A percentile compares a stretch with the other conserved stretches of the same genome.
Evolutionary conservation across 805 yeast genomes (phyloP).

Genomic region (Wickerhamiella brachini): DNA sequence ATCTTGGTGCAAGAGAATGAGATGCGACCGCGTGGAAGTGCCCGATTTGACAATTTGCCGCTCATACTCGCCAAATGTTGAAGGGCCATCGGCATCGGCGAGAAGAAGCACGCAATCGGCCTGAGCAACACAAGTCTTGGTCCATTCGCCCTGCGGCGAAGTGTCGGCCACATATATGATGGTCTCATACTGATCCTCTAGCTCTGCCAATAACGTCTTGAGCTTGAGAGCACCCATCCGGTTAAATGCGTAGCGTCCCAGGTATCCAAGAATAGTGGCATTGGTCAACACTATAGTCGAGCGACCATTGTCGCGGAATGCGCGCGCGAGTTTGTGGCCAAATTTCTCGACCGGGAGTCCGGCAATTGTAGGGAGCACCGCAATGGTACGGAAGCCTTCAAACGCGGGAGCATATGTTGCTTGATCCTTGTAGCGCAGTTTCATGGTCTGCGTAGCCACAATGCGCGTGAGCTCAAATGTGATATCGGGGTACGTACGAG

Average conservation of each 20-base stretch:
- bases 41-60: constrained; percentile 55
- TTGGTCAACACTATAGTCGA: constrained; percentile 72
- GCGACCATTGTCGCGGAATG: constrained; percentile 58
- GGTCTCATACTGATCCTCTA: constrained; percentile 82
- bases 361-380: constrained; percentile 62
- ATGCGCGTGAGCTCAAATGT: constrained; percentile 81
- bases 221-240: constrained; percentile 72
- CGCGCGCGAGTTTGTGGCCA: constrained; percentile 57
- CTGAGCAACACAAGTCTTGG: constrained; percentile 80
- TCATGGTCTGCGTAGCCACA: constrained; percentile 42
- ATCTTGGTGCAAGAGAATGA: constrained; percentile 74
- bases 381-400: constrained; percentile 59
- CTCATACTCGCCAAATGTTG: constrained; percentile 78
- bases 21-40: constrained; percentile 77
- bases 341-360: constrained; percentile 83
- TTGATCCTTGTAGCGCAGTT: not conserved
- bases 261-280: constrained; percentile 58
- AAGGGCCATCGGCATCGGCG: constrained; percentile 67
- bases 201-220: constrained; percentile 77
- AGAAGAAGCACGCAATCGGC: constrained; percentile 86
- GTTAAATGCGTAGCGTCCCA: constrained; percentile 90
- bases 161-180: constrained; percentile 85
- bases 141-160: constrained; percentile 73
- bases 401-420: constrained; percentile 14
- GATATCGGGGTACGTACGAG: constrained; percentile 73